Evolutionary conservation across 306 rosid species (phyloP).

Genomic region (Vigna hirtella): DNA sequence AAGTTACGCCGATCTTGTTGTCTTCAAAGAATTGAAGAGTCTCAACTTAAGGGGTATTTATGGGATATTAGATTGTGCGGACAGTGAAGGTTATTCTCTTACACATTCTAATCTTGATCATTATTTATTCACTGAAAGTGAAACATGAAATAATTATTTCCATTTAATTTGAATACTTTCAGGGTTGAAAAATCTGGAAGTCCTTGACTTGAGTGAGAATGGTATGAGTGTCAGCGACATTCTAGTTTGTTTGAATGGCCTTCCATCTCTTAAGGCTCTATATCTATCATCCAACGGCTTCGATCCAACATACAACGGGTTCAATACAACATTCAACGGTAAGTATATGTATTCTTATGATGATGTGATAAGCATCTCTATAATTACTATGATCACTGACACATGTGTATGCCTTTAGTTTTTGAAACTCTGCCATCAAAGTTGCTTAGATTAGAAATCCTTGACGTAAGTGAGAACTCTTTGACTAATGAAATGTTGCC

Average conservation of each 20-base stretch:
- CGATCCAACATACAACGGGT: fast-evolving
- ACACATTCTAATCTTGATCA: neutral
- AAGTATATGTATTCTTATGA: neutral
- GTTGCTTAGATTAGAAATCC: slow-evolving; percentile 12
- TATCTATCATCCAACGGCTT: neutral
- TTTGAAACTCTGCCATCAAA: neutral
- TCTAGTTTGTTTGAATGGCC: neutral
- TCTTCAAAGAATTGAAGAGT: slow-evolving; percentile 28
- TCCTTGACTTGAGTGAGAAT: neutral
- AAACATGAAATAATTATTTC: neutral
- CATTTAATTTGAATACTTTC: neutral
- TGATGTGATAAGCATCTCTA: neutral
- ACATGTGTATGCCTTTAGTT: neutral
- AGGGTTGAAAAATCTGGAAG: slow-evolving; percentile 32
- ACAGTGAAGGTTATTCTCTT: neutral
- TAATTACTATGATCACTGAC: neutral
- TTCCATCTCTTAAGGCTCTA: slow-evolving; percentile 16
- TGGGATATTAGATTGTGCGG: neutral
- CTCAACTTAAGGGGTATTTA: neutral
- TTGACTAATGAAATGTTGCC: neutral
- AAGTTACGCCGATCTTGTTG: slow-evolving; percentile 19
- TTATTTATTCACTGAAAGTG: neutral
- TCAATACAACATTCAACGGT: neutral
- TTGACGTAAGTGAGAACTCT: neutral
- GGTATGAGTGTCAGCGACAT: neutral